Base-by-base conservation (phyloP, 306 rosid genomes). In the Glycine latifolia region DNA sequence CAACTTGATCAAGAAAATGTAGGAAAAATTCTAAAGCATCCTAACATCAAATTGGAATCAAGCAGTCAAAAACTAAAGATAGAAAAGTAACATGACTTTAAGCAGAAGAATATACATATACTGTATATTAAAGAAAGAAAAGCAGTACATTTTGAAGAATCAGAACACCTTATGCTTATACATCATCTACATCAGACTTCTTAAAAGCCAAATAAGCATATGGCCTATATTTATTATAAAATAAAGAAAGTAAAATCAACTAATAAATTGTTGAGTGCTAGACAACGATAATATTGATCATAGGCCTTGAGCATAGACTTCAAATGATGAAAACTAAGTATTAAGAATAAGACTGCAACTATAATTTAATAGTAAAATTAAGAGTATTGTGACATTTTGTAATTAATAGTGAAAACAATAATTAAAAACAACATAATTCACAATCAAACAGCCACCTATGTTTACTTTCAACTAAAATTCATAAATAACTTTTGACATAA, bases 21-120 rank as follows among this genome's bases (percentile, higher is more conserved):
- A 95, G 89, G 92, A 95, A 93, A 86, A 95, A 95, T 80, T 95
- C 99, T 94, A 95, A 88, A 68, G 99, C 98, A 89, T 95, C 99
- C 99, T 95, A 67, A 79, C 58, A 80, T 58, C 41, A 83, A 60
- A 78, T 68, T 49, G 67, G 67, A 80, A 79, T 46, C 37, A 78
- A 71, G 75, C 54, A 55, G 55, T 83, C 10, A 79, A 58, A 74
- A 26, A 26, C 31, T 26, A 26, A 26, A 74, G 54, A 73, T 61
- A 73, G 75, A 16, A 76, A 31, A 65, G 54, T 26, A 62, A 79
- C 26, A 62, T 37, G 73, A 43, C 82, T 47, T n/a, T 35, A 72
- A 53, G 79, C 33, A 55, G 58, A 79, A 56, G 31, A 26, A 26
- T 26, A 26, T 26, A 26, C 31, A 10, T 79, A 58, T 58, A 60